phyloP scores from a whole-genome alignment of 1,284 basidiomycete genomes.

The Pyrrhoderma lamaoense region DNA sequence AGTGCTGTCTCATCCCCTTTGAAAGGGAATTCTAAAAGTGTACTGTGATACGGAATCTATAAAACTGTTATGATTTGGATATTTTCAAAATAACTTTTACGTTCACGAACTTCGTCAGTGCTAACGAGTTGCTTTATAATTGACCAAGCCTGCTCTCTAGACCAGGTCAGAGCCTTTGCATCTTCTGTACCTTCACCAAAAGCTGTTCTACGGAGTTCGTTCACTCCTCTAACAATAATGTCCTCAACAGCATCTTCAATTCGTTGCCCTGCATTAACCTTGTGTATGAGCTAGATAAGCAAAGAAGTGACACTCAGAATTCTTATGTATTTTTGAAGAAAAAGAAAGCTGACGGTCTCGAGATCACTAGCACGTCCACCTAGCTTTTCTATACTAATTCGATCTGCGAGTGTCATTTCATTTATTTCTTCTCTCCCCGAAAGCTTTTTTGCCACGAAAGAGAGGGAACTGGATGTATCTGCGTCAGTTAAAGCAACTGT shows the following conservation, averaged over 20 bases:
- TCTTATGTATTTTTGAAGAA: not conserved
- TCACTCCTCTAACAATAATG: constrained; percentile 72
- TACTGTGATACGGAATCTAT: constrained; percentile 76
- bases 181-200: constrained; percentile 92
- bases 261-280: constrained; percentile 67
- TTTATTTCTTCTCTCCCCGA: constrained; percentile 47
- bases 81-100: not conserved
- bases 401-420: constrained; percentile 47
- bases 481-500: constrained; percentile 79
- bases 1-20: constrained; percentile 83
- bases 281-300: constrained; percentile 64
- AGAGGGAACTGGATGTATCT: constrained; percentile 71
- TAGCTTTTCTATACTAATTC: constrained; percentile 56
- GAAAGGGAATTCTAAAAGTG: constrained; percentile 83
- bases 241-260: constrained; percentile 85
- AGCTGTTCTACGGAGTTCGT: constrained; percentile 83
- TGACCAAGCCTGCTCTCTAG: constrained; percentile 82
- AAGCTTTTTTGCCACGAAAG: constrained; percentile 79
- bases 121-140: constrained; percentile 72
- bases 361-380: constrained; percentile 87
- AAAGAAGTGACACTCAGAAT: not conserved
- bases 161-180: constrained; percentile 78
- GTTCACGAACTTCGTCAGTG: constrained; percentile 52
- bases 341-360: constrained; percentile 51
- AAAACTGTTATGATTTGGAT: constrained; percentile 4